These are phyloP conservation scores for Cladosporium sp. DNA, from an alignment of 2,329 filamentous ascomycete species.

Conservation along the genomic window DNA sequence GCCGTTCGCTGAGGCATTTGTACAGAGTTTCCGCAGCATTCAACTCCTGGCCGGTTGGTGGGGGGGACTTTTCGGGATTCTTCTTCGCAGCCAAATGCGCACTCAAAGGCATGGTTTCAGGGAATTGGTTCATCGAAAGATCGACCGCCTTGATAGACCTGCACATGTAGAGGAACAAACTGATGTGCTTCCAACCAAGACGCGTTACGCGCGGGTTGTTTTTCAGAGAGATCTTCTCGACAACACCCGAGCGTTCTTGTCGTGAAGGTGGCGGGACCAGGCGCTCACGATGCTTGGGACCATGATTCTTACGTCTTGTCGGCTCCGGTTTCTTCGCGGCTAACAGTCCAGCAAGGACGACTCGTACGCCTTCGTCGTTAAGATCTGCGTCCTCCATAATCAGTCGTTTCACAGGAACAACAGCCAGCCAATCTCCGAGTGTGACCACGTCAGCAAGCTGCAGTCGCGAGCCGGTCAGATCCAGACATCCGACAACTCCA, in stretches of 20 bases:
- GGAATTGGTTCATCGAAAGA: slow-evolving; percentile 78
- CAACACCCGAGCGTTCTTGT: slow-evolving; percentile 59
- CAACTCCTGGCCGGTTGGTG: slow-evolving; percentile 23
- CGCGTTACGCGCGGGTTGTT: slow-evolving; percentile 79
- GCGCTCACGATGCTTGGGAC: slow-evolving; percentile 26
- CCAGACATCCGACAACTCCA: slow-evolving; percentile 75
- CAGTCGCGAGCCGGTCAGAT: slow-evolving; percentile 79
- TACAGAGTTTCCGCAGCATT: slow-evolving; percentile 65
- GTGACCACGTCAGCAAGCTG: slow-evolving; percentile 79
- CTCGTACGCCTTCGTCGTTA: slow-evolving; percentile 78
- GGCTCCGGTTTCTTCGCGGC: slow-evolving; percentile 65
- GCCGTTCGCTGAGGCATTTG: slow-evolving; percentile 69
- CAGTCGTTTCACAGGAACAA: slow-evolving; percentile 84
- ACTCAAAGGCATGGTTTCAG: slow-evolving; percentile 38
- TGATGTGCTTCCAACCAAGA: slow-evolving; percentile 88
- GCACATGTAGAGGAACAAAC: slow-evolving; percentile 85
- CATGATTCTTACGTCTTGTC: slow-evolving; percentile 24
- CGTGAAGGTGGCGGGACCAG: slow-evolving; percentile 19
- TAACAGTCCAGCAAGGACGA: slow-evolving; percentile 79
- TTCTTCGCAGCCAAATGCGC: slow-evolving; percentile 21
- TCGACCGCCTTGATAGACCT: slow-evolving; percentile 81
- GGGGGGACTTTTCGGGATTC: slow-evolving; percentile 15
- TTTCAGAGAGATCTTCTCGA: slow-evolving; percentile 83
- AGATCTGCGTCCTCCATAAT: slow-evolving; percentile 83
- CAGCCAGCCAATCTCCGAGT: slow-evolving; percentile 85